These are phyloP conservation scores for Gossypium gossypioides DNA, from an alignment of 441 rosid species.

Conservation along the genomic window DNA sequence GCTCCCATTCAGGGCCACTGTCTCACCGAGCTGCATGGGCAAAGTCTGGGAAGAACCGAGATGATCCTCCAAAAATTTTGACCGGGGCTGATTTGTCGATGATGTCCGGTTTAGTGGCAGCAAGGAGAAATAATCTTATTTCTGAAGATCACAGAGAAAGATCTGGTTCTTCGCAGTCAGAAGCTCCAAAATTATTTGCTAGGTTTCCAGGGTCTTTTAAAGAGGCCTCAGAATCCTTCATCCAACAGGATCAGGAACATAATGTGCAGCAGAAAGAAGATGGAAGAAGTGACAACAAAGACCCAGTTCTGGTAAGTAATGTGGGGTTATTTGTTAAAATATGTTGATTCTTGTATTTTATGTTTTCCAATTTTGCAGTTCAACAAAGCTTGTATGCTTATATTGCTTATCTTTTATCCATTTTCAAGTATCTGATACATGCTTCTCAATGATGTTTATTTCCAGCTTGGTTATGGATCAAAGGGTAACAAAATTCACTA, in stretches of 20 bases:
- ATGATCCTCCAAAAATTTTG: constrained; percentile 53
- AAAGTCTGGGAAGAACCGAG: constrained; percentile 48
- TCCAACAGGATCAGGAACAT: constrained; percentile 46
- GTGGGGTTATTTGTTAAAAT: background rate
- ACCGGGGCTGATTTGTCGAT: constrained; percentile 49
- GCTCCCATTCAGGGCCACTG: constrained; percentile 86
- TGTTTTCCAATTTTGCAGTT: background rate
- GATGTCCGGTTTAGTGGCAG: constrained; percentile 45
- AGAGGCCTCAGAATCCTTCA: constrained; percentile 56
- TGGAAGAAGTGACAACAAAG: constrained; percentile 52
- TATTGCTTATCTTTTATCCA: background rate
- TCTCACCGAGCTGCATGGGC: constrained; percentile 71
- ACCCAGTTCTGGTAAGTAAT: constrained; percentile 61
- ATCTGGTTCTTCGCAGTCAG: constrained; percentile 35
- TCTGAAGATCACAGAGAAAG: constrained; percentile 43
- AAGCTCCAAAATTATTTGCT: constrained; percentile 49
- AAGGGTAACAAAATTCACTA: constrained; percentile 81
- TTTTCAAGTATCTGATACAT: background rate
- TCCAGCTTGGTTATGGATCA: constrained; percentile 76
- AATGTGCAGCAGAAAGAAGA: constrained; percentile 40
- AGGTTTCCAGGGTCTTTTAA: constrained; percentile 89
- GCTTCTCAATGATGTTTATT: background rate
- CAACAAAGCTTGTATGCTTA: background rate
- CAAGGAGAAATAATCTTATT: constrained; percentile 47
- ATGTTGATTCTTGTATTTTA: background rate